phyloP scores from a whole-genome alignment of 2,329 filamentous ascomycete species.

The Epicoccum sorghinum region DNA sequence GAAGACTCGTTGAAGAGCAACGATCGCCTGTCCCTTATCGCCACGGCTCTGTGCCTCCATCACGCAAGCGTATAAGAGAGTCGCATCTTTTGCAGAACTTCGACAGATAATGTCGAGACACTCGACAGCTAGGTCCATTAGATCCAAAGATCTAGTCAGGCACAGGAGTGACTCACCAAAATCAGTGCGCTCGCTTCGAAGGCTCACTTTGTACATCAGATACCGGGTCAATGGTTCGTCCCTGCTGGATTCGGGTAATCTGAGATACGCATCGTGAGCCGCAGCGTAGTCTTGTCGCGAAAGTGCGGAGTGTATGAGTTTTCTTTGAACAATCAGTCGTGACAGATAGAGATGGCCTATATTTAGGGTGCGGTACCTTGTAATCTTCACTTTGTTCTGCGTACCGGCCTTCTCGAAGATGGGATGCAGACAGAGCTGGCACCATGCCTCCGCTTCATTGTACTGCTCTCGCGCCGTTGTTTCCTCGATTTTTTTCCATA shows the following conservation, averaged over 20 bases:
- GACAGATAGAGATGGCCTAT: neutral
- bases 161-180: constrained; percentile 47
- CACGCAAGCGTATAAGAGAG: constrained; percentile 79
- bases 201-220: constrained; percentile 74
- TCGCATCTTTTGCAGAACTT: constrained; percentile 59
- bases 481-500: constrained; percentile 80
- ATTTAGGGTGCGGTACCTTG: constrained; percentile 56
- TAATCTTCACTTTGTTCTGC: constrained; percentile 70
- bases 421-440: constrained; percentile 68
- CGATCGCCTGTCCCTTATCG: constrained; percentile 65
- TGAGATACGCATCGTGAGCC: constrained; percentile 62
- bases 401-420: constrained; percentile 71
- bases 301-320: constrained; percentile 73
- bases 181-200: constrained; percentile 64
- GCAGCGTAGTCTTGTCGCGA: constrained; percentile 60
- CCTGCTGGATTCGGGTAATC: constrained; percentile 64
- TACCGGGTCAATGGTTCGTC: constrained; percentile 72
- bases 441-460: constrained; percentile 70
- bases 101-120: constrained; percentile 68
- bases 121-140: constrained; percentile 57
- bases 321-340: constrained; percentile 58
- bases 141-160: neutral
- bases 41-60: constrained; percentile 73
- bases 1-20: constrained; percentile 65
- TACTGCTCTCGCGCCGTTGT: constrained; percentile 61